phyloP scores from a whole-genome alignment of 768 basidiomycete genomes.

The Agaricus subrufescens region DNA sequence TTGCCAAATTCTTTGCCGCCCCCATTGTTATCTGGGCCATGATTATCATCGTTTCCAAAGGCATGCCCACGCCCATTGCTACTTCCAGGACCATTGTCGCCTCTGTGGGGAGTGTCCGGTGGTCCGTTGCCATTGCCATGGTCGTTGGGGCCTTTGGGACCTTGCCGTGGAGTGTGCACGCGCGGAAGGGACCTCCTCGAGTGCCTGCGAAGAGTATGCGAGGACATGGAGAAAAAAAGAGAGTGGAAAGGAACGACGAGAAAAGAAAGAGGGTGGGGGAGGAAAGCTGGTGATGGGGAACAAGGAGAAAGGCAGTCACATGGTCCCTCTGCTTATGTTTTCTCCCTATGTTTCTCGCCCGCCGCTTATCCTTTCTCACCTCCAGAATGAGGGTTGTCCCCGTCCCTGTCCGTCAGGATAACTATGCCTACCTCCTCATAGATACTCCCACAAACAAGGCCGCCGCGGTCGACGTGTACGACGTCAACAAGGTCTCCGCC shows the following conservation, averaged over 20 bases:
- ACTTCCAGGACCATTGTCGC: background rate
- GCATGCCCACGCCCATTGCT: background rate
- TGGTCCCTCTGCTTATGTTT: background rate
- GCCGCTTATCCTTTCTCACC: background rate
- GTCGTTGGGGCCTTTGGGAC: background rate
- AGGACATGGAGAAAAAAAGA: background rate
- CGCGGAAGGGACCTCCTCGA: background rate
- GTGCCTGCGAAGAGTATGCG: background rate
- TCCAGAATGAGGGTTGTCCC: conserved; percentile 67
- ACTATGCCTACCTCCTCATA: conserved; percentile 81
- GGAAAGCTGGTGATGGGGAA: background rate
- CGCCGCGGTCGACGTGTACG: conserved; percentile 78
- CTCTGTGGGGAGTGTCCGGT: background rate
- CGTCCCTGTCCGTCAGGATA: conserved; percentile 75
- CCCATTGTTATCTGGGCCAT: background rate
- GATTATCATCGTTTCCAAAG: background rate
- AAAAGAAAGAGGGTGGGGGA: background rate
- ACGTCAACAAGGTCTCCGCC: conserved; percentile 61
- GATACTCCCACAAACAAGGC: conserved; percentile 65
- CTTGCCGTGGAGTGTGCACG: background rate
- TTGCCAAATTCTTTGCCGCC: background rate
- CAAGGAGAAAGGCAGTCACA: too few relatives aligned
- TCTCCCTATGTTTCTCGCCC: conserved; percentile 1
- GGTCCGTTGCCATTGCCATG: background rate
- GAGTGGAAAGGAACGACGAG: background rate